A percentile compares a stretch with the other conserved stretches of the same genome.
Conservation (phyloP, 208 protist species). For the Trypanosomatidae sp. region DNA sequence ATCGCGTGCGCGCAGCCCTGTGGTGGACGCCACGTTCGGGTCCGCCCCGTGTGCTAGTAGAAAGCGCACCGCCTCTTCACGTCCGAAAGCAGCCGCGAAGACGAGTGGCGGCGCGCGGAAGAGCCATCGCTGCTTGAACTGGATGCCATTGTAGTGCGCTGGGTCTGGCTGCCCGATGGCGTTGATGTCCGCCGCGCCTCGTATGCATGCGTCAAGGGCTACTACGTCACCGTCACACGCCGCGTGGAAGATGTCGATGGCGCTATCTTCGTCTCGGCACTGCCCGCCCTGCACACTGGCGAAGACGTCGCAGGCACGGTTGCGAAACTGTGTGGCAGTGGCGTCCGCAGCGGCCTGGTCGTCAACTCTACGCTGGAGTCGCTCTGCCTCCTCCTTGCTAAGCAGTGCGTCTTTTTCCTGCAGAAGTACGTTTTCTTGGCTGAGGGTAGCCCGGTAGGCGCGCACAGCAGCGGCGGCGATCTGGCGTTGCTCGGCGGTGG, state of each 20-base stretch:
- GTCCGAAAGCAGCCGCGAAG: slow-evolving; percentile 73
- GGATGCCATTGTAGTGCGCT: slow-evolving; percentile 51
- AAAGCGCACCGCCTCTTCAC: slow-evolving; percentile 71
- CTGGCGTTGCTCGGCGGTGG: slow-evolving; percentile 16
- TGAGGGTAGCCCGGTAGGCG: slow-evolving; percentile 8
- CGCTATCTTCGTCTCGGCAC: neutral
- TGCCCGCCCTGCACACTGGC: neutral
- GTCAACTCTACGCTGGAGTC: slow-evolving; percentile 12
- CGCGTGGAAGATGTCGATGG: slow-evolving; percentile 67
- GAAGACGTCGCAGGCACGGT: slow-evolving; percentile 24
- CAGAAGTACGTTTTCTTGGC: slow-evolving; percentile 10
- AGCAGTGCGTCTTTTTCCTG: slow-evolving; percentile 13
- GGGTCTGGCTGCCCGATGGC: slow-evolving; percentile 68
- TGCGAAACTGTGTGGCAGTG: slow-evolving; percentile 17
- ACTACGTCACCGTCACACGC: slow-evolving; percentile 76
- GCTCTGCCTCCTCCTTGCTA: slow-evolving; percentile 20
- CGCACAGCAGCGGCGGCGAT: slow-evolving; percentile 20
- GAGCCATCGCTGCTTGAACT: slow-evolving; percentile 73
- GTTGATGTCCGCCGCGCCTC: slow-evolving; percentile 39
- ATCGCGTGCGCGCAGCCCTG: slow-evolving; percentile 59
- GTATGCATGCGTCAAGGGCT: slow-evolving; percentile 35
- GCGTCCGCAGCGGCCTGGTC: slow-evolving; percentile 16
- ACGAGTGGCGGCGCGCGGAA: slow-evolving; percentile 74
- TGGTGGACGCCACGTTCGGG: slow-evolving; percentile 37
- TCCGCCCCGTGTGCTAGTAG: slow-evolving; percentile 66